Evolutionary conservation across 768 basidiomycete genomes (phyloP).

Genomic region (Leucocoprinus sp.): DNA sequence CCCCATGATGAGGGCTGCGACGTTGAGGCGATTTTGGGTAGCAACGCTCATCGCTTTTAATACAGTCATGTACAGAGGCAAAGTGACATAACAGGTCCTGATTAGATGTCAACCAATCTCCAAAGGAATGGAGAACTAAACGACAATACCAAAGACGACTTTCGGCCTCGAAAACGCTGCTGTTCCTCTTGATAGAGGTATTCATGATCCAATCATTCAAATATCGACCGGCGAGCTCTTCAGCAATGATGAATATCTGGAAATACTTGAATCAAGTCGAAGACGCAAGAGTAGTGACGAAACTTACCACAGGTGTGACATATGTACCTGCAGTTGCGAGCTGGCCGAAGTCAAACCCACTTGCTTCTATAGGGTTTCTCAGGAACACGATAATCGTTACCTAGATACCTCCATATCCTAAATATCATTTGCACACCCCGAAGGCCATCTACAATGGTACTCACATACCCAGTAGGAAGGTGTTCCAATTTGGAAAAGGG

Average conservation of each 20-base stretch:
- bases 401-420: slow-evolving; percentile 53
- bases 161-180: slow-evolving; percentile 34
- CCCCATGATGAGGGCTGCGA: slow-evolving; percentile 47
- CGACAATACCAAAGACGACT: slow-evolving; percentile 39
- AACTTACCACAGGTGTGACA: slow-evolving; percentile 5
- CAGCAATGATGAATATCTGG: slow-evolving; percentile 27
- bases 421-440: background rate
- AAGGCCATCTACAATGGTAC: background rate
- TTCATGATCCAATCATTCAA: slow-evolving; percentile 27
- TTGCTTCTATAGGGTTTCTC: slow-evolving; percentile 7
- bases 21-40: slow-evolving; percentile 37
- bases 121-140: background rate
- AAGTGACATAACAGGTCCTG: slow-evolving; percentile 42
- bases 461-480: slow-evolving; percentile 45
- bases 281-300: slow-evolving; percentile 10
- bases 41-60: slow-evolving; percentile 44
- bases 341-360: slow-evolving; percentile 7
- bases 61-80: slow-evolving; percentile 46
- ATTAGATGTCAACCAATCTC: slow-evolving; percentile 2
- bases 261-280: slow-evolving; percentile 24
- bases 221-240: slow-evolving; percentile 29
- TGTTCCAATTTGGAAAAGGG: slow-evolving; percentile 45
- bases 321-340: slow-evolving; percentile 10
- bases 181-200: slow-evolving; percentile 22
- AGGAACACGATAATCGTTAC: slow-evolving; percentile 22